phyloP scores from a whole-genome alignment of 495 filamentous ascomycete species.

The Daldinia childiae region DNA sequence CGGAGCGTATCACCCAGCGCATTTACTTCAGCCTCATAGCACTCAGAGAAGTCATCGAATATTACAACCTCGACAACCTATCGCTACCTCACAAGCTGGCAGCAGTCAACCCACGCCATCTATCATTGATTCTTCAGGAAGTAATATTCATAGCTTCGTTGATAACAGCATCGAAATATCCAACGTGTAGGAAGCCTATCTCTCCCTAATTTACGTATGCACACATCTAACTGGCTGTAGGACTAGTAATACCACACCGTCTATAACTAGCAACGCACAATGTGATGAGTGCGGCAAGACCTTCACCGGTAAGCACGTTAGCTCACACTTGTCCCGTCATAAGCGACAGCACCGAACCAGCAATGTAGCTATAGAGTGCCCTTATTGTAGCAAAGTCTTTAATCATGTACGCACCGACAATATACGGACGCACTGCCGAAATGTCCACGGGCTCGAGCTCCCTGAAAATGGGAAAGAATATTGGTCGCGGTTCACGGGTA shows the following conservation, averaged over 20 bases:
- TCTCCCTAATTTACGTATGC: no score
- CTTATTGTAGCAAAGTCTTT: constrained; percentile 23
- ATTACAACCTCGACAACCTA: neutral
- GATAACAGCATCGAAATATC: constrained; percentile 13
- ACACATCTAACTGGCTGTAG: constrained; percentile 5
- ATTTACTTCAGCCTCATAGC: constrained; percentile 12
- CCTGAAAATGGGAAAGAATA: constrained; percentile 19
- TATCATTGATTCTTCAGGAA: constrained; percentile 5
- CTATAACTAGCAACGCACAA: neutral
- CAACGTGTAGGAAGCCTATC: neutral
- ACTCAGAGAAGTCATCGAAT: neutral
- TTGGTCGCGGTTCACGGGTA: constrained; percentile 8
- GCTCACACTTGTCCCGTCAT: constrained; percentile 35
- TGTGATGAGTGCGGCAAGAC: constrained; percentile 19
- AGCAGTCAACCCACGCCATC: constrained; percentile 16
- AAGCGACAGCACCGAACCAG: constrained; percentile 9
- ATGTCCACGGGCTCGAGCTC: constrained; percentile 10
- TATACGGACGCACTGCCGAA: constrained; percentile 20
- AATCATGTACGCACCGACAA: constrained; percentile 29
- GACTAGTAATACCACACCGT: constrained; percentile 10
- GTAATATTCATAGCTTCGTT: neutral
- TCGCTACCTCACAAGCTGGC: constrained; percentile 3
- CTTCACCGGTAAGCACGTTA: constrained; percentile 13
- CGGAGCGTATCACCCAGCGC: constrained; percentile 13
- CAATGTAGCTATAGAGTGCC: neutral